Evolutionary conservation across 2,329 filamentous ascomycete genomes (phyloP).

Genomic region (Fusarium brachygibbosum): DNA sequence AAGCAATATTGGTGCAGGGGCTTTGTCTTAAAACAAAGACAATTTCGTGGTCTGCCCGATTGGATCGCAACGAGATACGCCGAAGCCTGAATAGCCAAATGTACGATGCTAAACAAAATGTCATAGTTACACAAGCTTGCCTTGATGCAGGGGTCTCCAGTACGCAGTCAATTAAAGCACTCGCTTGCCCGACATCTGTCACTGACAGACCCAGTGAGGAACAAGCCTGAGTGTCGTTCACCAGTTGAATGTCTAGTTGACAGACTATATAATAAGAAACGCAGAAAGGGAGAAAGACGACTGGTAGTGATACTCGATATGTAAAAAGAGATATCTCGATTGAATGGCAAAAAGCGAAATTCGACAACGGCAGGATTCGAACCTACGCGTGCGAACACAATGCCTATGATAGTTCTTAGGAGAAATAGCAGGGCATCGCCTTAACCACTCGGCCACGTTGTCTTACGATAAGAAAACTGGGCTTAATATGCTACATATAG

Average conservation of each 20-base stretch:
- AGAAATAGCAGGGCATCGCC: constrained; percentile 39
- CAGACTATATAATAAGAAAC: no score
- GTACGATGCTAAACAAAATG: neutral
- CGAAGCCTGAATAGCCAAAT: neutral
- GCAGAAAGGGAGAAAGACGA: neutral
- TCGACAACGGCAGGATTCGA: constrained; percentile 40
- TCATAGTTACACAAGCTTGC: neutral
- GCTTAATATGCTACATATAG: neutral
- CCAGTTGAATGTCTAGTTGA: neutral
- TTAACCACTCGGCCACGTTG: constrained; percentile 41
- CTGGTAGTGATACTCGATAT: neutral
- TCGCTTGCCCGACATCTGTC: neutral
- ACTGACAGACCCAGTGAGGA: neutral
- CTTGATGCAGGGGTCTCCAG: neutral
- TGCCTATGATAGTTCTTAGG: constrained; percentile 26
- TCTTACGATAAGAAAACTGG: neutral
- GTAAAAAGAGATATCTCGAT: neutral
- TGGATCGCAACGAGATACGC: neutral
- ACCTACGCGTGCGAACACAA: constrained; percentile 41
- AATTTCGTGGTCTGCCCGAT: neutral
- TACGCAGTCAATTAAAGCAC: no score
- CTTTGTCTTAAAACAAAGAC: neutral
- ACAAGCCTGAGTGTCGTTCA: neutral
- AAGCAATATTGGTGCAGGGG: neutral
- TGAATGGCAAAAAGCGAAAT: neutral